Conservation (phyloP, 1,284 basidiomycete species). For the Rhodotorula mucilaginosa region DNA sequence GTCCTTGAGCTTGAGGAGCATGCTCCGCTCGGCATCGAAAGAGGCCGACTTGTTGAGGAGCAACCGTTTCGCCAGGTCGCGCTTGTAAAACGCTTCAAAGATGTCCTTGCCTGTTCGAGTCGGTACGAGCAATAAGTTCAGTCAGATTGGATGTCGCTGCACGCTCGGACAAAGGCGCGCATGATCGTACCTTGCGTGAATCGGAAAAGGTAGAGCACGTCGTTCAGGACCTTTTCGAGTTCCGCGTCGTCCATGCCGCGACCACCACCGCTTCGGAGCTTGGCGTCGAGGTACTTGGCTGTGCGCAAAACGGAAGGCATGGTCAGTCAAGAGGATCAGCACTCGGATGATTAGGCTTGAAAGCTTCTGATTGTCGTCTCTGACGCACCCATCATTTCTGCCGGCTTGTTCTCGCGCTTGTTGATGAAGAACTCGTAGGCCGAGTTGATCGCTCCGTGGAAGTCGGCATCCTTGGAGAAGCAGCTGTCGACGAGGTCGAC, state of each 20-base stretch:
- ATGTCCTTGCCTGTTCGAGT: slow-evolving; percentile 48
- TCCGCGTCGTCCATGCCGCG: slow-evolving; percentile 66
- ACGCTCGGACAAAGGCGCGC: not conserved
- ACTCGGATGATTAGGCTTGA: not conserved
- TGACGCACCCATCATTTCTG: slow-evolving; percentile 72
- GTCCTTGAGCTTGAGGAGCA: slow-evolving; percentile 84
- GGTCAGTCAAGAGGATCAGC: not conserved
- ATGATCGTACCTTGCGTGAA: slow-evolving; percentile 62
- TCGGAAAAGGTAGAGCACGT: slow-evolving; percentile 77
- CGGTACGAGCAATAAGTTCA: no score
- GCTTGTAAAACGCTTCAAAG: slow-evolving; percentile 91
- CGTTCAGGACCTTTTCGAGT: slow-evolving; percentile 69
- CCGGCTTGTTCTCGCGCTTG: slow-evolving; percentile 77
- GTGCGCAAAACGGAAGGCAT: not conserved
- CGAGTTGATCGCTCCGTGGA: slow-evolving; percentile 56
- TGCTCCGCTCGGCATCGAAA: slow-evolving; percentile 83
- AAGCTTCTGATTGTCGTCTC: not conserved
- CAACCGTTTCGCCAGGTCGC: slow-evolving; percentile 81
- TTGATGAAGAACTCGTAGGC: slow-evolving; percentile 82
- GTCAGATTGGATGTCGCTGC: not conserved
- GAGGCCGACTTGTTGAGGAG: slow-evolving; percentile 82
- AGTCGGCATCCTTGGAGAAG: slow-evolving; percentile 53
- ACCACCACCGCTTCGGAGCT: slow-evolving; percentile 76
- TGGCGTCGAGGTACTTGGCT: slow-evolving; percentile 82
- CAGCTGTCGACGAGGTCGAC: slow-evolving; percentile 57